phyloP scores from a whole-genome alignment of 2,329 filamentous ascomycete species.

The Fusarium gaditjirri region DNA sequence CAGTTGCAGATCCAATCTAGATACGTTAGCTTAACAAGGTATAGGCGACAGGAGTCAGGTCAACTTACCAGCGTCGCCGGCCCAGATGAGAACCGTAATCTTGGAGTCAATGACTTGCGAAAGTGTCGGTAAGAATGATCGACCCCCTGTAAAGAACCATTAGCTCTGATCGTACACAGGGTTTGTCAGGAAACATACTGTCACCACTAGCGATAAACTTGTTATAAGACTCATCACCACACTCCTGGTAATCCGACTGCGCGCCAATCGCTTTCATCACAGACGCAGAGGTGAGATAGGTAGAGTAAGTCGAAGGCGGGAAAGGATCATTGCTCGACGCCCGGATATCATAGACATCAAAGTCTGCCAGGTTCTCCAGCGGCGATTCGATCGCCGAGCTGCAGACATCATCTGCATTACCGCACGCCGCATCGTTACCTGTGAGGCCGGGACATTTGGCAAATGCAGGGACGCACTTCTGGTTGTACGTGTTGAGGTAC shows the following conservation, averaged over 20 bases:
- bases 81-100: slow-evolving; percentile 62
- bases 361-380: slow-evolving; percentile 43
- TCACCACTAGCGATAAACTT: slow-evolving; percentile 38
- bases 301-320: slow-evolving; percentile 31
- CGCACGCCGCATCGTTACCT: slow-evolving; percentile 42
- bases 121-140: slow-evolving; percentile 57
- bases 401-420: slow-evolving; percentile 41
- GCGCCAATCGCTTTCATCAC: slow-evolving; percentile 39
- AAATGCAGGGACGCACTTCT: slow-evolving; percentile 38
- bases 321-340: slow-evolving; percentile 28
- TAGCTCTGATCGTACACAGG: no score
- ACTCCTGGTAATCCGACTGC: slow-evolving; percentile 32
- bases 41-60: fast-evolving
- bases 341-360: slow-evolving; percentile 60
- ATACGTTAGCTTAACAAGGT: not conserved
- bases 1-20: slow-evolving; percentile 69
- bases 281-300: slow-evolving; percentile 25
- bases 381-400: slow-evolving; percentile 20
- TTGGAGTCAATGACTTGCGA: slow-evolving; percentile 58
- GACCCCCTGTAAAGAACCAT: slow-evolving; percentile 49
- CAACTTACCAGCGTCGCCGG: slow-evolving; percentile 59
- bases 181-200: no score
- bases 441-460: slow-evolving; percentile 33
- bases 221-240: slow-evolving; percentile 19
- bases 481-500: slow-evolving; percentile 45